These are phyloP conservation scores for Sphaerulina vaccinii DNA, from an alignment of 2,329 filamentous ascomycete genomes.

Conservation along the genomic window DNA sequence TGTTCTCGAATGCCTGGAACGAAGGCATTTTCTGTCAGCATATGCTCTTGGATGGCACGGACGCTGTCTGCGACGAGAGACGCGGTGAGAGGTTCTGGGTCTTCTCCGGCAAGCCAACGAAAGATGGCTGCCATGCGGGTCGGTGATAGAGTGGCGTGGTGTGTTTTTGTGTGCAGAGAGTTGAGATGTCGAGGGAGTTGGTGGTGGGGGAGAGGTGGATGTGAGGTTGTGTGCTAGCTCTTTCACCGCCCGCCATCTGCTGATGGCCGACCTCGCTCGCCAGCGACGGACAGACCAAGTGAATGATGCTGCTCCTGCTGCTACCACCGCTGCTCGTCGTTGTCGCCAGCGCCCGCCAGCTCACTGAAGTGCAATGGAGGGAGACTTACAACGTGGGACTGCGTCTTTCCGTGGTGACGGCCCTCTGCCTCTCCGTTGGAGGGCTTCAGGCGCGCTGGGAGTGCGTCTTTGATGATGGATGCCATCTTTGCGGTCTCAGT, in stretches of 20 bases:
- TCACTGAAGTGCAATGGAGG: constrained; percentile 4
- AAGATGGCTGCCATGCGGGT: too few relatives aligned
- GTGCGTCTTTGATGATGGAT: constrained; percentile 67
- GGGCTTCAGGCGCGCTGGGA: constrained; percentile 81
- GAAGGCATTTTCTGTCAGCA: constrained; percentile 21
- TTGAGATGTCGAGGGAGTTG: too few relatives aligned
- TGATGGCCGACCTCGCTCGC: constrained; percentile 15
- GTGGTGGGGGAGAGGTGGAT: too few relatives aligned
- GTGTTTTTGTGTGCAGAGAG: too few relatives aligned
- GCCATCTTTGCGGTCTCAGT: constrained; percentile 30
- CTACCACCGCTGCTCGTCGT: constrained; percentile 2
- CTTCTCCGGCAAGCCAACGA: too few relatives aligned
- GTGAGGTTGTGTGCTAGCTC: background rate
- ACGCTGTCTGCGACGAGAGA: too few relatives aligned
- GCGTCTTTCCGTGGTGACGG: constrained; percentile 79
- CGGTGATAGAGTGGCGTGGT: too few relatives aligned
- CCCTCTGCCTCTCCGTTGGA: constrained; percentile 43
- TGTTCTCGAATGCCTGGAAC: constrained; percentile 95
- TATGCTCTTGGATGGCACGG: too few relatives aligned
- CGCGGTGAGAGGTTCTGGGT: too few relatives aligned
- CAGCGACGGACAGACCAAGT: background rate
- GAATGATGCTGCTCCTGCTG: background rate
- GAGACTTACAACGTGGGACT: constrained; percentile 76
- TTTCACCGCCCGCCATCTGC: background rate
- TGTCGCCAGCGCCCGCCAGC: constrained; percentile 7